Conservation (phyloP, 2,329 filamentous ascomycete species). For the Diaporthe batatas region DNA sequence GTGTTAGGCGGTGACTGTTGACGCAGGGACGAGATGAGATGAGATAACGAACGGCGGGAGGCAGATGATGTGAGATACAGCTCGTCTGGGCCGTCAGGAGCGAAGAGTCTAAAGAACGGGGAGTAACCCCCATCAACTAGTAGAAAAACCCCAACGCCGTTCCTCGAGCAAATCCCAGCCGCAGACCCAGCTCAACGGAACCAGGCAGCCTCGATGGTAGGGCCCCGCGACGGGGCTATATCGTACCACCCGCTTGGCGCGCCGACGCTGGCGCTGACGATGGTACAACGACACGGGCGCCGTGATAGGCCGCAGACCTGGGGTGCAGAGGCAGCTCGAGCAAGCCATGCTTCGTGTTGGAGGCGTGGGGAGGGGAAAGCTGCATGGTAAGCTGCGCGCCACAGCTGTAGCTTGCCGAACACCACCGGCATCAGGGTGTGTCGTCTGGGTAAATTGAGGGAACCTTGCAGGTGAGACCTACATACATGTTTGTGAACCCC, state of each 20-base stretch:
- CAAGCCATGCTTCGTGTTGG: conserved; percentile 34
- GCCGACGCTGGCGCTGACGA: conserved; percentile 34
- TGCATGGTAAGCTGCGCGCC: conserved; percentile 34
- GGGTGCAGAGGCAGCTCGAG: neutral
- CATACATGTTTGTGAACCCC: conserved; percentile 31
- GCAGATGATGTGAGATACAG: conserved; percentile 9
- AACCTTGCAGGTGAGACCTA: conserved; percentile 34
- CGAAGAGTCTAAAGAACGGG: neutral
- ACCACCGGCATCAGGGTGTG: conserved; percentile 1
- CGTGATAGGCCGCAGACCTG: conserved; percentile 25
- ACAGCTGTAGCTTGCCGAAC: conserved; percentile 35
- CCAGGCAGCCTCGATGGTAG: conserved; percentile 26
- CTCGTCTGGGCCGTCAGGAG: neutral
- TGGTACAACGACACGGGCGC: neutral
- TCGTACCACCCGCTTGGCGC: conserved; percentile 7
- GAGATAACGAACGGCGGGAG: neutral
- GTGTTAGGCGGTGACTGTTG: conserved; percentile 11
- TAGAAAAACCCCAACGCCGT: neutral
- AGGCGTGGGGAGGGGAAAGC: conserved; percentile 6
- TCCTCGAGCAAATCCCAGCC: conserved; percentile 5
- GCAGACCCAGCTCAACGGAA: conserved; percentile 33
- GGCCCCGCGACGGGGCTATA: neutral
- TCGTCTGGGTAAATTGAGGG: conserved; percentile 19
- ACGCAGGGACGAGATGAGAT: neutral
- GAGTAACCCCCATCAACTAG: conserved; percentile 19